phyloP scores from a whole-genome alignment of 2,329 filamentous ascomycete genomes.

The Cladosporium velox region DNA sequence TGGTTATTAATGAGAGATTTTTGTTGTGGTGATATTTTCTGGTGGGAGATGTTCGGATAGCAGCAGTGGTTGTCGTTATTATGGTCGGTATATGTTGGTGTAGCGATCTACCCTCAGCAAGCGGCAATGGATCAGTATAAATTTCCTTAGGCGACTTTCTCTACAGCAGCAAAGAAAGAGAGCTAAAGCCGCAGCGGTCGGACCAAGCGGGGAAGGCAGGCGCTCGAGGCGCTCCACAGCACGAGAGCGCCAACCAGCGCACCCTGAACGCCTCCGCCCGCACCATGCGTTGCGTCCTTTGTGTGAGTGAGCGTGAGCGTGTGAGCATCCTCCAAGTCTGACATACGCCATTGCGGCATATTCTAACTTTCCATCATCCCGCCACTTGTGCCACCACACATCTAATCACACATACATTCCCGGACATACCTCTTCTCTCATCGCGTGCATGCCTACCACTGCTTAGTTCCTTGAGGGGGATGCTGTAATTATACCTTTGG shows the following conservation, averaged over 20 bases:
- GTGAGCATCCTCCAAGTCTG: background rate
- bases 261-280: conserved; percentile 5
- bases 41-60: background rate
- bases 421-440: background rate
- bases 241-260: background rate
- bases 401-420: background rate
- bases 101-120: background rate
- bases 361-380: background rate
- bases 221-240: background rate
- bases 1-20: background rate
- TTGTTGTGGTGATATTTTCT: background rate
- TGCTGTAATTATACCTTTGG: background rate
- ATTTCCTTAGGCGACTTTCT: background rate
- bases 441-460: background rate
- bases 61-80: background rate
- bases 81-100: background rate
- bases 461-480: background rate
- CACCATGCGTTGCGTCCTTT: background rate
- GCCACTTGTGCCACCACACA: background rate
- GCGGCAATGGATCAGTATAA: background rate
- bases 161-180: background rate
- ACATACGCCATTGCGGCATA: conserved; percentile 2
- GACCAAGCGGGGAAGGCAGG: conserved; percentile 3
- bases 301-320: background rate
- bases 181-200: background rate